Evolutionary conservation across 2,329 filamentous ascomycete genomes (phyloP).

Genomic region (Dichotomopilus funicola): DNA sequence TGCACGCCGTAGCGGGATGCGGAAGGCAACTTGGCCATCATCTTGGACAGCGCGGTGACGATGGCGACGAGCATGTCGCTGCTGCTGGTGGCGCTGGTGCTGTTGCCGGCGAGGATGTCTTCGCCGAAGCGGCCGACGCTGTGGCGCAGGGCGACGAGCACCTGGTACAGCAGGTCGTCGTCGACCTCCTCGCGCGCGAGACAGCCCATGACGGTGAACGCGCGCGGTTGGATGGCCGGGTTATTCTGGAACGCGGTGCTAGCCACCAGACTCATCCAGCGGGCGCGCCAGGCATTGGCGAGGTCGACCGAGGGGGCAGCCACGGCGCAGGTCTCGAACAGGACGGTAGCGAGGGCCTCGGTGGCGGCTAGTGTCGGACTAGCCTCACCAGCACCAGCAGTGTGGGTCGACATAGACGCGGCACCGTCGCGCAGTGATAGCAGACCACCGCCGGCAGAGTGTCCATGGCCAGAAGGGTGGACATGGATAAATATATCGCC

Average conservation of each 20-base stretch:
- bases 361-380: conserved; percentile 48
- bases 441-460: too few species aligned
- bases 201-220: conserved; percentile 66
- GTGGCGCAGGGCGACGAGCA: conserved; percentile 59
- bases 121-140: conserved; percentile 60
- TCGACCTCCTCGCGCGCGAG: conserved; percentile 65
- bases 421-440: conserved; percentile 39
- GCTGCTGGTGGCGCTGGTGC: conserved; percentile 33
- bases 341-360: conserved; percentile 53
- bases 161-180: conserved; percentile 64
- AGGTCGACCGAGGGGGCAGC: conserved; percentile 59
- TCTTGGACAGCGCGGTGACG: conserved; percentile 60
- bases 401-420: conserved; percentile 46
- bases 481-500: conserved; percentile 46
- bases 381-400: conserved; percentile 34
- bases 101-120: conserved; percentile 29
- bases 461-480: conserved; percentile 14
- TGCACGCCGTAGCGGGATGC: conserved; percentile 63
- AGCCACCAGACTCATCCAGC: conserved; percentile 68
- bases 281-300: conserved; percentile 62
- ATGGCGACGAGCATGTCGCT: conserved; percentile 65
- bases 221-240: conserved; percentile 61
- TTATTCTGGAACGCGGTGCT: conserved; percentile 70
- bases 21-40: conserved; percentile 62
- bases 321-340: conserved; percentile 58